Evolutionary conservation across 352 stramenopile genomes (phyloP).

Genomic region (Phytophthora ramorum): DNA sequence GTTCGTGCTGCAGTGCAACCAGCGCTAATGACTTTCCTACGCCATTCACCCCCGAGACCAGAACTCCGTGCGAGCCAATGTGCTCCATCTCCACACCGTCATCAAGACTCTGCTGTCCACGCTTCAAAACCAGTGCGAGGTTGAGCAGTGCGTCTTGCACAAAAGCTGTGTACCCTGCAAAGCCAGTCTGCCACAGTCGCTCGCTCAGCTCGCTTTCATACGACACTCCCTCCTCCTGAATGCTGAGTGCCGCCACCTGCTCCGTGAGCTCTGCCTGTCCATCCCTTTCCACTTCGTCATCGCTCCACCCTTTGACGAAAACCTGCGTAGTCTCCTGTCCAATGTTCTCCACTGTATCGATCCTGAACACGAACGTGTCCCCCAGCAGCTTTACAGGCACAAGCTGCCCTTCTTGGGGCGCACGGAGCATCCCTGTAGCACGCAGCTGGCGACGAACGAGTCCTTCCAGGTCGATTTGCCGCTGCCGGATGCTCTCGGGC

Average conservation of each 20-base stretch:
- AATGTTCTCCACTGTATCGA: conserved; percentile 24
- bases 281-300: conserved; percentile 1
- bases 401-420: conserved; percentile 30
- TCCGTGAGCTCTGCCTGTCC: conserved; percentile 18
- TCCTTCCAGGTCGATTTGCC: conserved; percentile 43
- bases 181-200: conserved; percentile 42
- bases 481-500: conserved; percentile 47
- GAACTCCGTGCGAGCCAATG: conserved; percentile 49
- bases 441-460: conserved; percentile 48
- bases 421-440: conserved; percentile 17
- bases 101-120: conserved; percentile 13
- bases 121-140: conserved; percentile 53
- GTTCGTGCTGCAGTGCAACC: conserved; percentile 33
- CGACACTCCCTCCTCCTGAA: conserved; percentile 23
- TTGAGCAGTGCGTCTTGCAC: conserved; percentile 65
- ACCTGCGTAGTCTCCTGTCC: conserved; percentile 12
- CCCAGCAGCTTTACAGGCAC: conserved; percentile 56
- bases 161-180: conserved; percentile 63
- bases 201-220: conserved; percentile 32
- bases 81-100: conserved; percentile 56
- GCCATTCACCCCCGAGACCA: conserved; percentile 62
- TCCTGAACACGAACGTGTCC: conserved; percentile 59
- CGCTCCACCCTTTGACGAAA: conserved; percentile 29
- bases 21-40: conserved; percentile 73
- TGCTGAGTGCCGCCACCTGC: conserved; percentile 22